A percentile compares a stretch with the other conserved stretches of the same genome.
phyloP scores from a whole-genome alignment of 306 rosid genomes.

The Gastrolobium bilobum region DNA sequence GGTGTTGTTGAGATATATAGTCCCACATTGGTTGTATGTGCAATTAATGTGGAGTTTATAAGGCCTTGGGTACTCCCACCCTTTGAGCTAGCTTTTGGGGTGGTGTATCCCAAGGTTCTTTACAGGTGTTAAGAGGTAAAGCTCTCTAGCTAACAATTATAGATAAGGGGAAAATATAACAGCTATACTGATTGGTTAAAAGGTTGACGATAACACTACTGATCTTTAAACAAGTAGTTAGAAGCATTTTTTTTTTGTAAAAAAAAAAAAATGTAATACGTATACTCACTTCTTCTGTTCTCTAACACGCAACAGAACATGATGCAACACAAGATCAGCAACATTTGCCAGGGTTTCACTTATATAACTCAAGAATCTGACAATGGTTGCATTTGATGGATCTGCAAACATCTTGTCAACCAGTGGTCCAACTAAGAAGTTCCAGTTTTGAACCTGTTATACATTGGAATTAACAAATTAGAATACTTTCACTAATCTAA shows the following conservation, averaged over 20 bases:
- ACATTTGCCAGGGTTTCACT: constrained; percentile 76
- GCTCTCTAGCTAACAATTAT: constrained; percentile 15
- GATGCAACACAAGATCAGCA: constrained; percentile 71
- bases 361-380: constrained; percentile 79
- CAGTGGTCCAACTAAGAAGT: constrained; percentile 73
- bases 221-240: constrained; percentile 10
- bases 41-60: too few species aligned
- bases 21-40: too few species aligned
- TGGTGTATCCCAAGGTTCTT: too few species aligned
- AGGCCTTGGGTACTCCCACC: too few species aligned
- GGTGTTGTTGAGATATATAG: too few species aligned
- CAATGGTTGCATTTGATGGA: constrained; percentile 85
- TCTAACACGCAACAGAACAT: constrained; percentile 70
- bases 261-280: constrained; percentile 1
- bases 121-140: too few species aligned
- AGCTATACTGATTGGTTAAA: constrained; percentile 24
- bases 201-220: constrained; percentile 18
- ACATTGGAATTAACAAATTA: constrained; percentile 38
- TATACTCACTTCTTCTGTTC: constrained; percentile 73
- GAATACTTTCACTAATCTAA: constrained; percentile 8
- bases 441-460: constrained; percentile 86
- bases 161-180: constrained; percentile 1
- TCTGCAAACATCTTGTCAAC: constrained; percentile 88
- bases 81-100: too few species aligned
- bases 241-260: constrained; percentile 9